Conservation (phyloP, 2,329 filamentous ascomycete genomes). For the Hypoxylon rubiginosum region DNA sequence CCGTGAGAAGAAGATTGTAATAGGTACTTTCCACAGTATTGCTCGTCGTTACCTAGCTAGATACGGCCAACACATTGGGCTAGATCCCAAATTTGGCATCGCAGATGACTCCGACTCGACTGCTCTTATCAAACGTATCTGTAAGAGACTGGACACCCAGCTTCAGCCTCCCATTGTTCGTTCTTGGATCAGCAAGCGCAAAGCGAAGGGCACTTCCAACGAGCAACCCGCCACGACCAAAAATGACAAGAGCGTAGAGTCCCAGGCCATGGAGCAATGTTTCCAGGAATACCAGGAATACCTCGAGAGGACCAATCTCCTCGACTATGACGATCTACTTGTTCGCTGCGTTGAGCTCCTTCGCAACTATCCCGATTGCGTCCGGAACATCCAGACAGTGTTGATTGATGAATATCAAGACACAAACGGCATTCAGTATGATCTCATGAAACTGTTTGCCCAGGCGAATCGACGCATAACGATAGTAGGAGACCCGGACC, state of each 20-base stretch:
- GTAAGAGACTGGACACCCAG: slow-evolving; percentile 77
- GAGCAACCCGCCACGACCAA: slow-evolving; percentile 58
- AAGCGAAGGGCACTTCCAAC: slow-evolving; percentile 66
- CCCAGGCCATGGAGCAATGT: slow-evolving; percentile 73
- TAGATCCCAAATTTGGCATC: slow-evolving; percentile 88
- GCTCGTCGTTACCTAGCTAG: slow-evolving; percentile 84
- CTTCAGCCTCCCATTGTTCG: slow-evolving; percentile 80
- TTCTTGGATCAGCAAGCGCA: slow-evolving; percentile 79
- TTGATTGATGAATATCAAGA: slow-evolving; percentile 98
- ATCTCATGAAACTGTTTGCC: slow-evolving; percentile 90
- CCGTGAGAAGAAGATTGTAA: slow-evolving; percentile 79
- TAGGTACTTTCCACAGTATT: slow-evolving; percentile 97
- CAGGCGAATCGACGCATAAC: slow-evolving; percentile 82
- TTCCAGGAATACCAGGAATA: slow-evolving; percentile 84
- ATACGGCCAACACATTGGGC: slow-evolving; percentile 87
- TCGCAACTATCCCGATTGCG: slow-evolving; percentile 78
- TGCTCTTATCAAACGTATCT: slow-evolving; percentile 84
- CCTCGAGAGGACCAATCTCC: slow-evolving; percentile 79
- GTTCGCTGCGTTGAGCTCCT: slow-evolving; percentile 86
- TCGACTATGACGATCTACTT: slow-evolving; percentile 96
- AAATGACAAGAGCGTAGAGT: slow-evolving; percentile 57
- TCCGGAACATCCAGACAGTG: slow-evolving; percentile 89
- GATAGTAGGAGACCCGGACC: slow-evolving; percentile 95
- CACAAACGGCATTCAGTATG: slow-evolving; percentile 94
- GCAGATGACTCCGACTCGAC: slow-evolving; percentile 86